Evolutionary conservation across 129 eudicot genomes (phyloP).

Genomic region (Heracleum sosnowskyi): DNA sequence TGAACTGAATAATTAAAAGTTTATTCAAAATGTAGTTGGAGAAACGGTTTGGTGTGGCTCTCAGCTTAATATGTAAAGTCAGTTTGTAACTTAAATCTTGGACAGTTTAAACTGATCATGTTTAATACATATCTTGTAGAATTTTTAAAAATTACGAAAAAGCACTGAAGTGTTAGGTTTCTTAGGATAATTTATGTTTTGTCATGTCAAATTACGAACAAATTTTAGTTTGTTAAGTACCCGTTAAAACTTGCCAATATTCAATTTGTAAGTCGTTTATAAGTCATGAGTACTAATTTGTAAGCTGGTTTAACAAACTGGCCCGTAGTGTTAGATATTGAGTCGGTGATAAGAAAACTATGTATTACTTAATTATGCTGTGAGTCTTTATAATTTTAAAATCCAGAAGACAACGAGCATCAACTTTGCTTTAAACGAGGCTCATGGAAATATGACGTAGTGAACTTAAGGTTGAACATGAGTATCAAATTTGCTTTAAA

Average conservation of each 20-base stretch:
- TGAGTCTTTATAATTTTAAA: not conserved
- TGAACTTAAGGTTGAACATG: not conserved
- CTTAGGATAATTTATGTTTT: too few species aligned
- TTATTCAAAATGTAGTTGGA: not conserved
- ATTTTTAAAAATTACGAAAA: not conserved
- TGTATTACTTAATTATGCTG: not conserved
- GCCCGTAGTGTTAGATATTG: not conserved
- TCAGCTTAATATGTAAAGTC: not conserved
- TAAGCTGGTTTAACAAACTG: not conserved
- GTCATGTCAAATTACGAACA: not conserved
- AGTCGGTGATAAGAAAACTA: not conserved
- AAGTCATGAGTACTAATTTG: not conserved
- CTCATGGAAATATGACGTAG: not conserved
- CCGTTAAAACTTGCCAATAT: not conserved
- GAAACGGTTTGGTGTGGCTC: not conserved
- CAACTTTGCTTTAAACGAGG: not conserved
- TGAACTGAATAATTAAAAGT: not conserved
- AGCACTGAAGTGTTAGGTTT: not conserved
- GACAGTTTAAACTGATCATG: not conserved
- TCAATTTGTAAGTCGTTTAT: not conserved
- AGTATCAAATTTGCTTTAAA: not conserved
- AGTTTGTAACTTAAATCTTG: not conserved
- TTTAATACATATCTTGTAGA: not conserved
- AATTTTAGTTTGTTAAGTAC: not conserved
- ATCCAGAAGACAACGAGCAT: not conserved